Conservation (phyloP, 1,284 basidiomycete genomes). For the Heterobasidion parviporum region DNA sequence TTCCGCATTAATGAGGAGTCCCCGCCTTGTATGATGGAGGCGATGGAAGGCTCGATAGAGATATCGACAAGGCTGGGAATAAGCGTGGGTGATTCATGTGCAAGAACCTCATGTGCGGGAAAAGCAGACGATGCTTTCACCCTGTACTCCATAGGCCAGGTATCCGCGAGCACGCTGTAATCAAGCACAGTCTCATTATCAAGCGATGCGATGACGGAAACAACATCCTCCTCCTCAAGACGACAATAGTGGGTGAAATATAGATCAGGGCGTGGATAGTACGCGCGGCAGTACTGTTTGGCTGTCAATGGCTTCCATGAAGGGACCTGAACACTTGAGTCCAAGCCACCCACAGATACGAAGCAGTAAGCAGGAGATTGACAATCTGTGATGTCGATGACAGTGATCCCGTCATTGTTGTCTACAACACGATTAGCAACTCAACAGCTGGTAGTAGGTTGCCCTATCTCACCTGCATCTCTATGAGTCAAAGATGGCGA, state of each 20-base stretch:
- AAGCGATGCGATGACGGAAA: neutral
- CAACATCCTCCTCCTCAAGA: conserved; percentile 1
- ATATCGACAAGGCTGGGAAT: conserved; percentile 16
- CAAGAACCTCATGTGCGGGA: neutral
- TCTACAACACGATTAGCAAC: conserved; percentile 16
- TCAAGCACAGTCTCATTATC: neutral
- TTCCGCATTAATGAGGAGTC: conserved; percentile 17
- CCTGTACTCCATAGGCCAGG: neutral
- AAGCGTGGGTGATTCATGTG: no score
- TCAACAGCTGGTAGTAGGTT: neutral
- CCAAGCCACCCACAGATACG: conserved; percentile 5
- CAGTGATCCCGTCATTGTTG: conserved; percentile 32
- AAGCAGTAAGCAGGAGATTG: conserved; percentile 26
- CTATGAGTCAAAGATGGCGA: conserved; percentile 20
- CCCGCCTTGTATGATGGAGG: conserved; percentile 15
- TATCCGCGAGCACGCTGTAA: neutral
- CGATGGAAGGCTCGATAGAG: conserved; percentile 17
- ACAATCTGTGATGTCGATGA: conserved; percentile 32
- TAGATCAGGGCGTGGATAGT: conserved; percentile 14
- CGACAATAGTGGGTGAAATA: neutral
- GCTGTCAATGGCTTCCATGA: conserved; percentile 17
- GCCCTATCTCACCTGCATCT: conserved; percentile 16
- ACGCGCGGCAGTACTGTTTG: conserved; percentile 19
- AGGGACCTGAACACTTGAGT: neutral
- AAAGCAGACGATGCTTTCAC: neutral